Conservation (phyloP, 371 early-diverging fungal species). For the Circinella umbellata region DNA sequence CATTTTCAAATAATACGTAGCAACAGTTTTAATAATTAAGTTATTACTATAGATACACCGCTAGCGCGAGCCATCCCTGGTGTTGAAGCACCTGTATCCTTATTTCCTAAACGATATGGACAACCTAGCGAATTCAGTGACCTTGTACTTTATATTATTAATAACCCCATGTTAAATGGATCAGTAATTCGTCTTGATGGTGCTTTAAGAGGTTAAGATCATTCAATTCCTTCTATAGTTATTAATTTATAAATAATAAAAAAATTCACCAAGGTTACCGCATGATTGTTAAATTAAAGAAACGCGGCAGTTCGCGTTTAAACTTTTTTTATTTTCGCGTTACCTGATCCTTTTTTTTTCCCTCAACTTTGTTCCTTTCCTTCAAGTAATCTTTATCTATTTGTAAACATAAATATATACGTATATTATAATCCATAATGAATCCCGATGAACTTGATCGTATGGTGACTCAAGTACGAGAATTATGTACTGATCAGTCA, state of each 20-base stretch:
- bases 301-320: too few species aligned
- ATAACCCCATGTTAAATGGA: conserved; percentile 64
- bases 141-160: conserved; percentile 53
- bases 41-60: conserved; percentile 36
- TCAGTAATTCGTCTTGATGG: conserved; percentile 66
- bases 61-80: conserved; percentile 17
- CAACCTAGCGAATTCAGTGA: conserved; percentile 58
- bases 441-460: conserved; percentile 22
- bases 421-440: conserved; percentile 8
- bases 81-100: conserved; percentile 9
- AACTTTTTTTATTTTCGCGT: not conserved
- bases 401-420: too few species aligned
- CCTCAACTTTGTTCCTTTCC: not conserved
- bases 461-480: conserved; percentile 35
- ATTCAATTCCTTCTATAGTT: not conserved
- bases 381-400: not conserved
- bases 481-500: conserved; percentile 26
- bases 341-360: not conserved
- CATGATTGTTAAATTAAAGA: too few species aligned
- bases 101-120: conserved; percentile 58
- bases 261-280: not conserved
- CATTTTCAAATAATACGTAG: not conserved
- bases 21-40: not conserved
- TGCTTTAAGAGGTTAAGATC: conserved; percentile 33
- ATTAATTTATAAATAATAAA: not conserved